These are phyloP conservation scores for Hibiscus tridactylites DNA, from an alignment of 345 rosid genomes.

Conservation along the genomic window DNA sequence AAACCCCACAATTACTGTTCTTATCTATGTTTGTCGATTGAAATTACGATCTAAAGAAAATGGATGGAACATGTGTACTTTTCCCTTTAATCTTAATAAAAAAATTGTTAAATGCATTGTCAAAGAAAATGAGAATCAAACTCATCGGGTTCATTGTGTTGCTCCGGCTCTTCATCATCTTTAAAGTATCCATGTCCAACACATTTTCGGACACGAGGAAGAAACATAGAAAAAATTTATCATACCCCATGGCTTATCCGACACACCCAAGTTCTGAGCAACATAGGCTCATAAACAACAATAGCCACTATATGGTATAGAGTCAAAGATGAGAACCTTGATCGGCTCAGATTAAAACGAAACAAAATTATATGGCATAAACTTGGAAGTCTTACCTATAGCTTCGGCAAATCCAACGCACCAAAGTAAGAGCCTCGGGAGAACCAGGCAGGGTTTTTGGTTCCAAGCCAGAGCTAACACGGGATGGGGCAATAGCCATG, in stretches of 20 bases:
- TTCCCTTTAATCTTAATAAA: too few relatives aligned
- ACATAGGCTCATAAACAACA: too few relatives aligned
- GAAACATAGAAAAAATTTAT: background rate
- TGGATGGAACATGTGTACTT: background rate
- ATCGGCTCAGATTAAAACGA: background rate
- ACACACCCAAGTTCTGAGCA: too few relatives aligned
- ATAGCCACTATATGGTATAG: too few relatives aligned
- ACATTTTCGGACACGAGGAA: background rate
- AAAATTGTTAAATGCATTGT: background rate
- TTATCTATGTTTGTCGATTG: background rate
- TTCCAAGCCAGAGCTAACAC: slow-evolving; percentile 33
- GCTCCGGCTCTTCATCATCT: background rate
- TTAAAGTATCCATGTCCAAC: background rate
- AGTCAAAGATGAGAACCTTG: background rate
- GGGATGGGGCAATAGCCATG: slow-evolving; percentile 80
- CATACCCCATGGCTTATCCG: too few relatives aligned
- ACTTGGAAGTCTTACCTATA: slow-evolving; percentile 43
- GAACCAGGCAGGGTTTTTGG: slow-evolving; percentile 67
- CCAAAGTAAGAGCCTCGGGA: slow-evolving; percentile 89
- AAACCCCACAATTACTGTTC: background rate
- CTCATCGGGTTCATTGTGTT: background rate
- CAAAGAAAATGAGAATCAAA: background rate
- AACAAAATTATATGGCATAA: background rate
- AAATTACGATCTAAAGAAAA: background rate
- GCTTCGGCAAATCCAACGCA: slow-evolving; percentile 74